Evolutionary conservation across 495 filamentous ascomycete species (phyloP).

Genomic region (Annulohypoxylon moriforme): DNA sequence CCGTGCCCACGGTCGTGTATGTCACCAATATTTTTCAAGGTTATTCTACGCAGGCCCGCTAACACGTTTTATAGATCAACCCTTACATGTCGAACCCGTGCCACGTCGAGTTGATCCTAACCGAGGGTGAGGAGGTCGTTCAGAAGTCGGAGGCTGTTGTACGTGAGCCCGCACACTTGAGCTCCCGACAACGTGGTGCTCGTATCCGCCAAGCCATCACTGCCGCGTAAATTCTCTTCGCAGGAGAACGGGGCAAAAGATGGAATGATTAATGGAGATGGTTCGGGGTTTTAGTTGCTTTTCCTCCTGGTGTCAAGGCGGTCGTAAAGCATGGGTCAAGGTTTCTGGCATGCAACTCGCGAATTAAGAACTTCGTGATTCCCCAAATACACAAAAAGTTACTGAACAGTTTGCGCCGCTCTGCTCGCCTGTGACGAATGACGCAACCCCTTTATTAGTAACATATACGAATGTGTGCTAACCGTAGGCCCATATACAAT

Average conservation of each 20-base stretch:
- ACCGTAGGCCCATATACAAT: not conserved
- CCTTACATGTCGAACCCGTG: constrained; percentile 99
- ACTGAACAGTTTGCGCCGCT: constrained; percentile 30
- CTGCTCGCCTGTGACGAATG: not conserved
- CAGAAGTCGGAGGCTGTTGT: constrained; percentile 79
- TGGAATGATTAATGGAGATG: constrained; percentile 46
- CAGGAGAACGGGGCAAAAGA: constrained; percentile 19
- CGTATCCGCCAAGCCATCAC: constrained; percentile 82
- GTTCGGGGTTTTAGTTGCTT: constrained; percentile 49
- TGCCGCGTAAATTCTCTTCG: constrained; percentile 68
- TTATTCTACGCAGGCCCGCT: not conserved
- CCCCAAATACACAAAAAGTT: constrained; percentile 48
- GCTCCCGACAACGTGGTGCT: constrained; percentile 87
- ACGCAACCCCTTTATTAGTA: not conserved
- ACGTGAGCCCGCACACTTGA: constrained; percentile 72
- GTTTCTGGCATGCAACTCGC: constrained; percentile 53
- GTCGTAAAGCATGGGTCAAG: constrained; percentile 54
- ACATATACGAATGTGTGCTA: not conserved
- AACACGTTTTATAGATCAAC: constrained; percentile 78
- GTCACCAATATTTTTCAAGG: constrained; percentile 52
- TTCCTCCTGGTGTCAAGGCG: constrained; percentile 53
- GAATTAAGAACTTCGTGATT: constrained; percentile 51
- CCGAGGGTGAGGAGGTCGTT: constrained; percentile 92
- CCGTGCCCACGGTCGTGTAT: constrained; percentile 99
- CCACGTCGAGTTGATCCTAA: constrained; percentile 99